Evolutionary conservation across 169 alveolate species (phyloP).

Genomic region (Plasmodium chabaudi): DNA sequence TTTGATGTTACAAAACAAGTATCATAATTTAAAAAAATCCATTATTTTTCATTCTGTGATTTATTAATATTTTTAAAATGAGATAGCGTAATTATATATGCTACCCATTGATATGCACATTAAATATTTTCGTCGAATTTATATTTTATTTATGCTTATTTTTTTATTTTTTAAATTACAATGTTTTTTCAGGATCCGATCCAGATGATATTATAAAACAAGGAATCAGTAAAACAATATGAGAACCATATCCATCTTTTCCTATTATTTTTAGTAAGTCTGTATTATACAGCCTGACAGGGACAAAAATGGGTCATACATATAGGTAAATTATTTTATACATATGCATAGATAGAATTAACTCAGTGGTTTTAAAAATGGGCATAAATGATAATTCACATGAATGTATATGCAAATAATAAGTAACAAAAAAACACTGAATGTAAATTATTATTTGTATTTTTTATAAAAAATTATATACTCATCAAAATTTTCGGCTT

Average conservation of each 20-base stretch:
- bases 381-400: too few relatives aligned
- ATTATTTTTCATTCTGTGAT: too few relatives aligned
- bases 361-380: too few relatives aligned
- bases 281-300: constrained; percentile 36
- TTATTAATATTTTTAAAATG: too few relatives aligned
- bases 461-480: neutral
- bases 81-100: too few relatives aligned
- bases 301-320: neutral
- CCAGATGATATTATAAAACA: constrained; percentile 70
- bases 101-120: too few relatives aligned
- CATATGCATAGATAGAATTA: too few relatives aligned
- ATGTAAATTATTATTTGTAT: neutral
- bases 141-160: too few relatives aligned
- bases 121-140: too few relatives aligned
- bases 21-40: too few relatives aligned
- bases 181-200: constrained; percentile 63
- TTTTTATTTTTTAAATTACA: constrained; percentile 11
- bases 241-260: constrained; percentile 66
- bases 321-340: too few relatives aligned
- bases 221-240: constrained; percentile 57
- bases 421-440: constrained; percentile 6
- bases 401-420: neutral
- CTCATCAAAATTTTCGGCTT: constrained; percentile 74
- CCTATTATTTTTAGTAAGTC: constrained; percentile 62
- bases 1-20: neutral